Evolutionary conservation across 2,329 filamentous ascomycete species (phyloP).

Genomic region (Alternaria gaisen): DNA sequence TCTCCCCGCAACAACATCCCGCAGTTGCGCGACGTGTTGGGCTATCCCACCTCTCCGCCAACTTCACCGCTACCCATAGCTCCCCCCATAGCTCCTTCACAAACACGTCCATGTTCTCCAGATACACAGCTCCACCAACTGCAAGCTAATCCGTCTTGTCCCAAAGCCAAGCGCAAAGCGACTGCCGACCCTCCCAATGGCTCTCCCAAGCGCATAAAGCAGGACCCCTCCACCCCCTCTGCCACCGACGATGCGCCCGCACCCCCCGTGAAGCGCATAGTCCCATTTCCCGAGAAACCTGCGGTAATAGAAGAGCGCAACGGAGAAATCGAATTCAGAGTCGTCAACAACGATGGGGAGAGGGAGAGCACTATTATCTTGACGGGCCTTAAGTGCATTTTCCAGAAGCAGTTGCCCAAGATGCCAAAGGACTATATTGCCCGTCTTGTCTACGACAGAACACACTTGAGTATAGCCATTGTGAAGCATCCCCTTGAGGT

Average conservation of each 20-base stretch:
- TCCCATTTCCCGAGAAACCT: conserved; percentile 92
- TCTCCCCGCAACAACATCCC: conserved; percentile 18
- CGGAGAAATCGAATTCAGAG: conserved; percentile 94
- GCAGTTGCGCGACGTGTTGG: conserved; percentile 26
- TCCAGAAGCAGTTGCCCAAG: conserved; percentile 97
- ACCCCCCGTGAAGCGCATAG: conserved; percentile 65
- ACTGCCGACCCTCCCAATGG: conserved; percentile 70
- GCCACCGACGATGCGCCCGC: conserved; percentile 43
- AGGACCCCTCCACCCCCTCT: conserved; percentile 47
- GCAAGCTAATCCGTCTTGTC: conserved; percentile 23
- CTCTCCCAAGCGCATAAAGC: conserved; percentile 67
- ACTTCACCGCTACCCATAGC: conserved; percentile 1
- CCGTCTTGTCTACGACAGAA: conserved; percentile 94
- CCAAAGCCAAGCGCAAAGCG: conserved; percentile 74
- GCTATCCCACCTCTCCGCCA: conserved; percentile 32
- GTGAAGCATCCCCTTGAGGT: conserved; percentile 96
- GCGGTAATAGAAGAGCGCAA: conserved; percentile 93
- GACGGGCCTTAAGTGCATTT: conserved; percentile 95
- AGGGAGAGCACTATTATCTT: conserved; percentile 92
- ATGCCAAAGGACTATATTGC: conserved; percentile 99
- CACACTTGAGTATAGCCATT: conserved; percentile 95
- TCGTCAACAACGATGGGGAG: conserved; percentile 94
- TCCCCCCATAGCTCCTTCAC: neutral
- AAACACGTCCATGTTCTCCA: conserved; percentile 9
- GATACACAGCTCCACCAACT: conserved; percentile 22